A percentile compares a stretch with the other conserved stretches of the same genome.
Conservation (phyloP, 2,329 filamentous ascomycete species). For the Epichloe elymi region DNA sequence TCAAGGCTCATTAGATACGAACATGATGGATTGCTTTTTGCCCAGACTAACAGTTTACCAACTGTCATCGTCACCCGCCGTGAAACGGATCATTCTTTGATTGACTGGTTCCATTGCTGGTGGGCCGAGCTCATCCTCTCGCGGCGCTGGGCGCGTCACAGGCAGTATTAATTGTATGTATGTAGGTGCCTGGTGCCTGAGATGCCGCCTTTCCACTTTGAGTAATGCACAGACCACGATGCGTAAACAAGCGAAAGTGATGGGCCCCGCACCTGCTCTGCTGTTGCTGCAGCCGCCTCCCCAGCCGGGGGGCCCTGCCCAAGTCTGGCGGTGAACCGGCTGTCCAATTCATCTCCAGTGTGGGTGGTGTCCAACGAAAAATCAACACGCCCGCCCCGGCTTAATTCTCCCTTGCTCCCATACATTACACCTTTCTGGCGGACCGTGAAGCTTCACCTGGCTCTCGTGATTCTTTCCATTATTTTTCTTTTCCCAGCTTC, state of each 20-base stretch:
- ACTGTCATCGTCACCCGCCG: too few species aligned
- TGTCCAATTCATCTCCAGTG: conserved; percentile 9
- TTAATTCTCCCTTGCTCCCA: conserved; percentile 13
- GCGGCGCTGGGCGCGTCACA: background rate
- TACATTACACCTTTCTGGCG: conserved; percentile 12
- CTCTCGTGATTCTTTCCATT: conserved; percentile 16
- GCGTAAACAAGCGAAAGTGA: conserved; percentile 23
- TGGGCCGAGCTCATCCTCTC: too few species aligned
- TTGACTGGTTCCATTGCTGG: too few species aligned
- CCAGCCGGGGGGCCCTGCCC: conserved; percentile 8
- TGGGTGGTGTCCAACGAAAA: conserved; percentile 12
- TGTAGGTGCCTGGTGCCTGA: background rate
- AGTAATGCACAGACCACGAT: conserved; percentile 15
- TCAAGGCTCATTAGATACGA: conserved; percentile 42
- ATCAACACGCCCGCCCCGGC: conserved; percentile 13
- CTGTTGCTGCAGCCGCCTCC: conserved; percentile 2
- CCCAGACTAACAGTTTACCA: too few species aligned
- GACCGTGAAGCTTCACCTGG: conserved; percentile 22
- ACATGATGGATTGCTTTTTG: background rate
- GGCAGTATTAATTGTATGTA: background rate
- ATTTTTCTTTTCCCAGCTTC: conserved; percentile 6
- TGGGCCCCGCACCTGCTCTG: conserved; percentile 13
- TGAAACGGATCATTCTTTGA: too few species aligned
- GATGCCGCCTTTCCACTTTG: conserved; percentile 16
- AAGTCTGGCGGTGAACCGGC: conserved; percentile 16